Base-by-base conservation (phyloP, 768 basidiomycete species). In the Leccinum subgranulosum region DNA sequence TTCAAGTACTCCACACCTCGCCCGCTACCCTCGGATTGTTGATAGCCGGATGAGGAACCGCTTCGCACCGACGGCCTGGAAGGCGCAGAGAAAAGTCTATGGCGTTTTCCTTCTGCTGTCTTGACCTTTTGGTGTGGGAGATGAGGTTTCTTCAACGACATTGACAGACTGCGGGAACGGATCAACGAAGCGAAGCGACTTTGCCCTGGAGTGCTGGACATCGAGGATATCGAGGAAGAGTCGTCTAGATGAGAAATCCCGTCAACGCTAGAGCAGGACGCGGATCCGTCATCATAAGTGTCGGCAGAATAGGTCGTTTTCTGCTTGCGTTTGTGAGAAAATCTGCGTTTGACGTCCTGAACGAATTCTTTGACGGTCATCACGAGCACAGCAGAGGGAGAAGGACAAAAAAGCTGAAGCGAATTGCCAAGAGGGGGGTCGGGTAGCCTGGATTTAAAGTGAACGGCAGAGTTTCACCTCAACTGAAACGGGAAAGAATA, bases 301-400 rank as follows among this genome's bases (percentile, higher is more conserved):
- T 62, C 56, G 11, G 59, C 54, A 28, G 66, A 54, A 34, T 53
- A 54, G 31, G 62, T 60, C 19, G 49, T 33, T 3, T 57, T 56
- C 19, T 64, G 63, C 31, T 59, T 65, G 54, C 43, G 67, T 48
- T 64, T 73, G 6, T 62, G 55, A 19, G 73, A 74, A 19, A 72
- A 63, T 50, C 52, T 71, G 52, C 66, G 71, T 51, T 73, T 74
- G 29, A 74, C 67, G 12, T 67, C 71, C 11, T 74, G 64, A 12
- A 72, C 66, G 23, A 72, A 63, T 0, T 64, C 69, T 25, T 65
- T 69, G 45, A 72, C 69, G 0, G 66, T 60, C 73, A 74, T 72
- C 21, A 53, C 49, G 28, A 27, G 31, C 10, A 46, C 21, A 6
- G 19, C 25, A 28, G 21, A 6, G 31, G 9, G 14, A 17, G 21